Conservation (phyloP, 768 basidiomycete genomes). For the Trametes cubensis region DNA sequence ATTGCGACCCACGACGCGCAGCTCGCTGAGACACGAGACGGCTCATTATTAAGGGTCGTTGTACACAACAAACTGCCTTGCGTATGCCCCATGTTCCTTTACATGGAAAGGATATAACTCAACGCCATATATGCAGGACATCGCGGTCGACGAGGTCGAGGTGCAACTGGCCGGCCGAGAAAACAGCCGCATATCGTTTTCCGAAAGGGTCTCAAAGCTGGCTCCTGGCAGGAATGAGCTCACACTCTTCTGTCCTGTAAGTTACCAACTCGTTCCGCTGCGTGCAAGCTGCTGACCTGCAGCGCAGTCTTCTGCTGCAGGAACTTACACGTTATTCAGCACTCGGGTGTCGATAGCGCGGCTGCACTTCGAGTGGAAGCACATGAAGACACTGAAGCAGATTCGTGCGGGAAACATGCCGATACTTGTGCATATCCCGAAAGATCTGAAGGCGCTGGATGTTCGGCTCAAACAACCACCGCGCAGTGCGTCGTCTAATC, state of each 20-base stretch:
- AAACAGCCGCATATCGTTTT: conserved; percentile 62
- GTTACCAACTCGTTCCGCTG: conserved; percentile 30
- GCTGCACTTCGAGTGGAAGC: conserved; percentile 69
- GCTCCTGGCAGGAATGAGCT: conserved; percentile 60
- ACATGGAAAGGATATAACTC: no score
- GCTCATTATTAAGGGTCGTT: conserved; percentile 58
- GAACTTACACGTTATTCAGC: conserved; percentile 67
- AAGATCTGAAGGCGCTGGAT: conserved; percentile 63
- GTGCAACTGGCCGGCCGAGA: conserved; percentile 67
- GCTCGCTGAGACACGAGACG: conserved; percentile 64
- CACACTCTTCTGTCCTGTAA: conserved; percentile 72
- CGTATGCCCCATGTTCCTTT: no score
- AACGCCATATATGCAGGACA: conserved; percentile 48
- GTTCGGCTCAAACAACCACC: conserved; percentile 63
- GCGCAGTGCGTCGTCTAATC: conserved; percentile 27
- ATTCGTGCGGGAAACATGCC: conserved; percentile 36
- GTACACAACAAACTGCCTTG: conserved; percentile 74
- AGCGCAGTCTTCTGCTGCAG: conserved; percentile 66
- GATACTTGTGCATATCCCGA: conserved; percentile 61
- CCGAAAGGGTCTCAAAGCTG: conserved; percentile 44
- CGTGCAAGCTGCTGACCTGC: background rate
- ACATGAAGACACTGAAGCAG: conserved; percentile 27
- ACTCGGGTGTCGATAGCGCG: conserved; percentile 68
- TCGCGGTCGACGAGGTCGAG: conserved; percentile 64
- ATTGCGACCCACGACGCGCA: conserved; percentile 48